Percentiles rank a stretch among this genome's conserved stretches.
phyloP scores from a whole-genome alignment of 1,284 basidiomycete genomes.

The Agaricales sp. region DNA sequence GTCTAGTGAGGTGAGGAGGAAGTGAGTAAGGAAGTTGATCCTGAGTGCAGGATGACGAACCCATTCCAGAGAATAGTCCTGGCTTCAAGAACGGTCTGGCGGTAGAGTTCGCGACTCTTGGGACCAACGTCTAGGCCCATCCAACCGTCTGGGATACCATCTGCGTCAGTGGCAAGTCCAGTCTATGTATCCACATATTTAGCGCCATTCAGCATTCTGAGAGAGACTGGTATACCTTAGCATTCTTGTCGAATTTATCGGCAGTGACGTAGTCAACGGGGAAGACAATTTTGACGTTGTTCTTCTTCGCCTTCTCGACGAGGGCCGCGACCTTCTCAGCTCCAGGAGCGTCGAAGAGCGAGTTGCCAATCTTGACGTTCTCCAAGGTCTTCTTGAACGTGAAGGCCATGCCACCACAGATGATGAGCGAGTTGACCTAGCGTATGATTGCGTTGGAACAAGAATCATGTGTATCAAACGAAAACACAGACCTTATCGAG shows the following conservation, averaged over 20 bases:
- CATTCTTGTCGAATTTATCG: constrained; percentile 93
- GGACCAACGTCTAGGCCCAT: constrained; percentile 90
- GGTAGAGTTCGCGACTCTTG: constrained; percentile 76
- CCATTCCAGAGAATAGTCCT: constrained; percentile 99
- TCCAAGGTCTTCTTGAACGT: constrained; percentile 97
- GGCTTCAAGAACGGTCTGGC: constrained; percentile 71
- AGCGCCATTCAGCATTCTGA: constrained; percentile 1
- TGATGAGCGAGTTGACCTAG: constrained; percentile 90
- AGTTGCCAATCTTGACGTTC: constrained; percentile 77
- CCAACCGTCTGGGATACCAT: constrained; percentile 91
- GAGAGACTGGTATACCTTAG: constrained; percentile 48
- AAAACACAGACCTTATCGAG: constrained; percentile 75
- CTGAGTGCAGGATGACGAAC: constrained; percentile 28
- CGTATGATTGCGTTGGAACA: constrained; percentile 4
- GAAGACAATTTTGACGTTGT: constrained; percentile 93
- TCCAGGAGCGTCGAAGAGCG: constrained; percentile 89
- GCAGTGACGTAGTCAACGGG: constrained; percentile 93
- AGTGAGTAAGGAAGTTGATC: constrained; percentile 2
- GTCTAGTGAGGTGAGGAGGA: constrained; percentile 19
- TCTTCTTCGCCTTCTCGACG: constrained; percentile 88
- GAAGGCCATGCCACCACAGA: constrained; percentile 98
- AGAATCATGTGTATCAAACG: not conserved
- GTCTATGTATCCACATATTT: constrained; percentile 37
- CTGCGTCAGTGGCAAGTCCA: constrained; percentile 65
- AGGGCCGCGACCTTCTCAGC: constrained; percentile 80